phyloP scores from a whole-genome alignment of 2,329 filamentous ascomycete genomes.

The Alternaria longipes region DNA sequence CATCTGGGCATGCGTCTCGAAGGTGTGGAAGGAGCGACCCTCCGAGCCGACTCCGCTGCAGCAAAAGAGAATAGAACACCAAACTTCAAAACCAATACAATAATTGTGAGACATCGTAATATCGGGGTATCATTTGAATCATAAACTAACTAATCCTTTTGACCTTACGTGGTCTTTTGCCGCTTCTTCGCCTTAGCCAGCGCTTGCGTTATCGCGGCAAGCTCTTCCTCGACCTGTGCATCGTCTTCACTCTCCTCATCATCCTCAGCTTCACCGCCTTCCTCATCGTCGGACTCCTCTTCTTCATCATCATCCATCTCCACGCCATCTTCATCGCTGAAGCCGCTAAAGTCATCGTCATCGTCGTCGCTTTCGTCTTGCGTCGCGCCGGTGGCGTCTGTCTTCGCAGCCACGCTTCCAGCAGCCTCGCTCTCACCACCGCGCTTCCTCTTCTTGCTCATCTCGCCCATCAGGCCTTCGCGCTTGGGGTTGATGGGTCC shows the following conservation, averaged over 20 bases:
- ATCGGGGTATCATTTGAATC: conserved; percentile 42
- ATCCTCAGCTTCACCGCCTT: conserved; percentile 26
- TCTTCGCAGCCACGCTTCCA: conserved; percentile 30
- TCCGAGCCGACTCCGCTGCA: neutral
- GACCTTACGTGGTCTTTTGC: conserved; percentile 31
- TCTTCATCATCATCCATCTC: conserved; percentile 33
- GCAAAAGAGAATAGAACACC: neutral
- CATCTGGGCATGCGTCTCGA: neutral
- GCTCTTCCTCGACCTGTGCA: conserved; percentile 44
- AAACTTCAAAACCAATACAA: neutral
- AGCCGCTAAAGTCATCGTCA: conserved; percentile 46
- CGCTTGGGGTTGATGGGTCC: conserved; percentile 65
- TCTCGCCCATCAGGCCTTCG: conserved; percentile 83
- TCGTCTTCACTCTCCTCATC: conserved; percentile 40
- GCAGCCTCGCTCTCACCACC: conserved; percentile 46
- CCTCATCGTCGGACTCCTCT: conserved; percentile 29
- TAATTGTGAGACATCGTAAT: neutral
- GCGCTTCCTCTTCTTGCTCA: conserved; percentile 78
- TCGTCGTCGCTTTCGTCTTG: conserved; percentile 30
- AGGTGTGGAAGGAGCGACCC: neutral
- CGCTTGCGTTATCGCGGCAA: conserved; percentile 48
- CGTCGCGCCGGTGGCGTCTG: conserved; percentile 21
- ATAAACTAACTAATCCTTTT: conserved; percentile 16
- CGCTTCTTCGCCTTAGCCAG: conserved; percentile 47
- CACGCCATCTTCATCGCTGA: conserved; percentile 40